Conservation (phyloP, 768 basidiomycete species). For the Leccinellum albellum region DNA sequence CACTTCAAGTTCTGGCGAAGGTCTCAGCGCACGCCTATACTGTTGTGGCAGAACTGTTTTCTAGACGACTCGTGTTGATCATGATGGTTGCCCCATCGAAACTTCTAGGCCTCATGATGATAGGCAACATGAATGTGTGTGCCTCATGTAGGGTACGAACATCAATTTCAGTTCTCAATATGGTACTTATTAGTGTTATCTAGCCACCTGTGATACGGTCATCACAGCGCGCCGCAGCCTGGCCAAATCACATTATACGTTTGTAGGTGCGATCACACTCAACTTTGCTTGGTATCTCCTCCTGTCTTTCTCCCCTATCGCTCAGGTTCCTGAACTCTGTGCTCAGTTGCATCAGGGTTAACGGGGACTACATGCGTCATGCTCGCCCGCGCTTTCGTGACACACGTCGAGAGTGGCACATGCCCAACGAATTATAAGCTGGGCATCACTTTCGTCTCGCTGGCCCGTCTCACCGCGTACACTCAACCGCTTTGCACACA, state of each 20-base stretch:
- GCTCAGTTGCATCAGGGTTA: neutral
- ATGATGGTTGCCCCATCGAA: neutral
- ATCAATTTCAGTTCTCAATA: constrained; percentile 1
- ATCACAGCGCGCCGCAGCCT: neutral
- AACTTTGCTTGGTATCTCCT: neutral
- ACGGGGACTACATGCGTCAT: neutral
- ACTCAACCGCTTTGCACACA: neutral
- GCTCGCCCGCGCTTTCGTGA: neutral
- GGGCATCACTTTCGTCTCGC: neutral
- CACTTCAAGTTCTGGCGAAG: neutral
- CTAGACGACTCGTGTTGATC: neutral
- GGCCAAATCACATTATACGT: neutral
- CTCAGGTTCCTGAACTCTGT: neutral
- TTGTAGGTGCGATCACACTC: constrained; percentile 2
- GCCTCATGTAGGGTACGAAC: neutral
- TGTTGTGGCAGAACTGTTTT: neutral
- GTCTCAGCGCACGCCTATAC: neutral
- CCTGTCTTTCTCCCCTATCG: neutral
- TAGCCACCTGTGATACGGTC: neutral
- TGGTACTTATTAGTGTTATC: neutral
- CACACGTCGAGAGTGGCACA: neutral
- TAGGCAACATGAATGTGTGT: neutral
- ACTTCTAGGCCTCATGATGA: neutral
- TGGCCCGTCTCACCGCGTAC: neutral
- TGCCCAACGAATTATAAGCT: constrained; percentile 4